Base-by-base conservation (phyloP, 2,329 filamentous ascomycete species). In the Reticulascus tulasneorum region DNA sequence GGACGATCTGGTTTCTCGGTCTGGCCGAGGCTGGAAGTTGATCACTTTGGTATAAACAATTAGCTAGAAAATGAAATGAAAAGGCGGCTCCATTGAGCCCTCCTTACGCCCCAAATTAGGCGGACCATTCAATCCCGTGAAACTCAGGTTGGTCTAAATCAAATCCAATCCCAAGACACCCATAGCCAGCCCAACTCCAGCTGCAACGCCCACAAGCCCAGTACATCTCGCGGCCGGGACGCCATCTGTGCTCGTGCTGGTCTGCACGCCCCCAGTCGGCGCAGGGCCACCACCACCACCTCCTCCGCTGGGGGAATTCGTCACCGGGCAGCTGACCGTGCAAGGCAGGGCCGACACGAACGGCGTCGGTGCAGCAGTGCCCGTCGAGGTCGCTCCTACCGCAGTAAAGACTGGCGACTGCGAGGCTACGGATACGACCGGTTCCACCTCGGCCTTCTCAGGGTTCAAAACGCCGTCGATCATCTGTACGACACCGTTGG, bases 401-500 rank as follows among this genome's bases (percentile, higher is more conserved):
- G 35, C 7, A 3, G 35, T 44, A 29, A 42, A 46, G 6, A 44
- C 41, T 6, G 62, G 58, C 29, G 69, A 56, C 1, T 67, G 67
- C 13, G 46, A 42, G 2, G 51, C 57, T 3, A 46, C 47, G 10
- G 57, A 38, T 6, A 54, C 60, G 24, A 65, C 50, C 3, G 67
- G 69, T 13, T 19, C 13, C 12, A 24, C 33, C 15, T 32, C 29
- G 9, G 23, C 31, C 2, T 35, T 33, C n/a, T 44, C 29, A 20
- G 39, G 40, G 48, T 69, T 73, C 17, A 75, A 58, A 8, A 73
- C 67, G 36, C 61, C 64, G 51, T 80, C 75, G 31, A 79, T 64
- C 23, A 79, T 60, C 51, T 80, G 77, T 9, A 78, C 54, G 24
- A 79, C 71, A 27, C 76, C 76, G 49, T 79, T 79, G 41, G 71